Percentiles rank a stretch among this genome's conserved stretches.
These are phyloP conservation scores for Fusarium luffae DNA, from an alignment of 2,329 filamentous ascomycete genomes.

Conservation along the genomic window DNA sequence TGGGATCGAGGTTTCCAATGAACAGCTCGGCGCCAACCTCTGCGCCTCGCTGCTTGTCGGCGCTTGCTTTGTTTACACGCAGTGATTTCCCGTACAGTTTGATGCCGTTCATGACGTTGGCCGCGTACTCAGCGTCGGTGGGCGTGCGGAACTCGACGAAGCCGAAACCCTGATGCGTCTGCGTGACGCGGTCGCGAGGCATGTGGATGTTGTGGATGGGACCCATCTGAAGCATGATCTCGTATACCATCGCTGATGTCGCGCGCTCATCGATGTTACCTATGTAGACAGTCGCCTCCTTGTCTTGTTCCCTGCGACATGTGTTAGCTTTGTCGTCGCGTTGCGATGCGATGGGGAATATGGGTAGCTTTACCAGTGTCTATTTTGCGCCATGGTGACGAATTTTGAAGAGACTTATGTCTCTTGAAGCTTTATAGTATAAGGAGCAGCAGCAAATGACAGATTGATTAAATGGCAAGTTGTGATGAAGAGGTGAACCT, in stretches of 20 bases:
- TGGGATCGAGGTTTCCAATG: conserved; percentile 91
- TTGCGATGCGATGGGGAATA: background rate
- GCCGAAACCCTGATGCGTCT: conserved; percentile 96
- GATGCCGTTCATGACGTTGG: conserved; percentile 96
- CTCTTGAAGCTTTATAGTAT: background rate
- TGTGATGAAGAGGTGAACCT: conserved; percentile 11
- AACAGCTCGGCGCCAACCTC: conserved; percentile 98
- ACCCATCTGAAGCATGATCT: conserved; percentile 97
- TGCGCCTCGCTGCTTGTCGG: conserved; percentile 92
- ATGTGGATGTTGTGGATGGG: conserved; percentile 98
- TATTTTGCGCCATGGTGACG: conserved; percentile 71
- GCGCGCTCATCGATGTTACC: conserved; percentile 98
- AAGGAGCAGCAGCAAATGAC: background rate
- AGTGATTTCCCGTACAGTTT: conserved; percentile 94
- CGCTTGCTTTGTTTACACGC: conserved; percentile 90
- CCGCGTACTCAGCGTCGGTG: conserved; percentile 95
- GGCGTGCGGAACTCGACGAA: conserved; percentile 99
- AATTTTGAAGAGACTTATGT: conserved; percentile 22
- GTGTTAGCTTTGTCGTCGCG: conserved; percentile 27
- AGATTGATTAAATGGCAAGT: conserved; percentile 1
- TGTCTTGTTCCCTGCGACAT: conserved; percentile 89
- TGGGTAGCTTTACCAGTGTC: conserved; percentile 73
- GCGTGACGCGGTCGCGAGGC: conserved; percentile 96
- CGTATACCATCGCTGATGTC: conserved; percentile 90
- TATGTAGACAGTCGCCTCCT: conserved; percentile 97